These are phyloP conservation scores for Fusarium pseudoanthophilum DNA, from an alignment of 2,329 filamentous ascomycete genomes.

Conservation along the genomic window DNA sequence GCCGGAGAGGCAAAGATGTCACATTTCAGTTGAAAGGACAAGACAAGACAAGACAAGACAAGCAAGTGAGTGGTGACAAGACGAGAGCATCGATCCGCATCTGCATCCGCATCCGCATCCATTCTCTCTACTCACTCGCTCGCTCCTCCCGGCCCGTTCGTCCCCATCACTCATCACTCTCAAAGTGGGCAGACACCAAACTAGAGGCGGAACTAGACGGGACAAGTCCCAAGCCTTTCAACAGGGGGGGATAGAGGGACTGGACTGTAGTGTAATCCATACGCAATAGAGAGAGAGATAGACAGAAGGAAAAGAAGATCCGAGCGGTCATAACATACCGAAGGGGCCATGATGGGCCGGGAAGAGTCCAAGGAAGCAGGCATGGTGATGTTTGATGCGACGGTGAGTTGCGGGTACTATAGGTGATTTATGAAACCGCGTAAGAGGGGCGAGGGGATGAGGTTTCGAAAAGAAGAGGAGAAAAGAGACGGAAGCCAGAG, in stretches of 20 bases:
- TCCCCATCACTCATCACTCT: slow-evolving; percentile 6
- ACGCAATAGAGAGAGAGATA: slow-evolving; percentile 1
- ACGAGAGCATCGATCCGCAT: neutral
- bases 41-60: neutral
- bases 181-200: slow-evolving; percentile 33
- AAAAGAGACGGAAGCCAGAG: slow-evolving; percentile 4
- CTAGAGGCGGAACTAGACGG: slow-evolving; percentile 31
- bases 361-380: slow-evolving; percentile 69
- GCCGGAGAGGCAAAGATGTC: slow-evolving; percentile 20
- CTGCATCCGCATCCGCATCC: neutral
- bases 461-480: slow-evolving; percentile 18
- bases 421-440: slow-evolving; percentile 21
- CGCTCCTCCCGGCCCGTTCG: slow-evolving; percentile 1
- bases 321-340: slow-evolving; percentile 59
- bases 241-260: neutral
- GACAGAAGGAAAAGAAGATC: slow-evolving; percentile 19
- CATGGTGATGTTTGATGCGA: slow-evolving; percentile 53
- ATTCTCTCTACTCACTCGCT: neutral
- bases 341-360: slow-evolving; percentile 71
- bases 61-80: neutral
- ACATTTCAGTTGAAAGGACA: slow-evolving; percentile 24
- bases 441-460: slow-evolving; percentile 17
- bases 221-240: slow-evolving; percentile 16
- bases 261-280: neutral
- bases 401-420: slow-evolving; percentile 27